phyloP scores from a whole-genome alignment of 495 filamentous ascomycete species.

The Aspergillus taichungensis region DNA sequence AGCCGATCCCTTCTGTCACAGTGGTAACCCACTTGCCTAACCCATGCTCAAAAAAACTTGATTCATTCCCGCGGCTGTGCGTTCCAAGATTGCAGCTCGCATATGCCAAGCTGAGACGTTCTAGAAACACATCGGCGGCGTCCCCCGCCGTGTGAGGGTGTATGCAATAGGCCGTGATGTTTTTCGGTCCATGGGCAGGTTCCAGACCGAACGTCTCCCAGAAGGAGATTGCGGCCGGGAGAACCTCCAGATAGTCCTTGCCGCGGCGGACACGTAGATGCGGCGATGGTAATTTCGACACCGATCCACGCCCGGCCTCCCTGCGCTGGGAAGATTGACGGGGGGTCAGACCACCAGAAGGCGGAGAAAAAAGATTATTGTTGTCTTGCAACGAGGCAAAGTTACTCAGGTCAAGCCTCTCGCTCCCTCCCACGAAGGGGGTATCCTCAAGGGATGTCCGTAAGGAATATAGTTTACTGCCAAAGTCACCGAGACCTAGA shows the following conservation, averaged over 20 bases:
- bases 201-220: conserved; percentile 87
- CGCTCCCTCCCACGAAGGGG: conserved; percentile 20
- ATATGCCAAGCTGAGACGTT: conserved; percentile 63
- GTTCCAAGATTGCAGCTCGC: conserved; percentile 70
- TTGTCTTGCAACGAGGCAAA: conserved; percentile 32
- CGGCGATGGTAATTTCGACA: conserved; percentile 43
- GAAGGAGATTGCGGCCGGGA: conserved; percentile 72
- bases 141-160: conserved; percentile 53
- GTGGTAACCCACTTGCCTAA: conserved; percentile 44
- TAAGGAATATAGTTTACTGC: conserved; percentile 17
- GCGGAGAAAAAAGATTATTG: conserved; percentile 7
- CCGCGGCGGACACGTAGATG: conserved; percentile 71
- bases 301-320: conserved; percentile 20
- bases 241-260: conserved; percentile 62
- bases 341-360: conserved; percentile 4
- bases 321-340: conserved; percentile 19
- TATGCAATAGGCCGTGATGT: conserved; percentile 73
- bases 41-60: conserved; percentile 46
- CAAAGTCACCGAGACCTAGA: conserved; percentile 23
- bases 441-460: conserved; percentile 22
- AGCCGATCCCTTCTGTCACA: conserved; percentile 18
- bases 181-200: conserved; percentile 69
- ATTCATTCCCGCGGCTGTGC: conserved; percentile 50
- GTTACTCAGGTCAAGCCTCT: conserved; percentile 29
- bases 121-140: conserved; percentile 59